Conservation (phyloP, 2,329 filamentous ascomycete species). For the Alternaria gaisen region DNA sequence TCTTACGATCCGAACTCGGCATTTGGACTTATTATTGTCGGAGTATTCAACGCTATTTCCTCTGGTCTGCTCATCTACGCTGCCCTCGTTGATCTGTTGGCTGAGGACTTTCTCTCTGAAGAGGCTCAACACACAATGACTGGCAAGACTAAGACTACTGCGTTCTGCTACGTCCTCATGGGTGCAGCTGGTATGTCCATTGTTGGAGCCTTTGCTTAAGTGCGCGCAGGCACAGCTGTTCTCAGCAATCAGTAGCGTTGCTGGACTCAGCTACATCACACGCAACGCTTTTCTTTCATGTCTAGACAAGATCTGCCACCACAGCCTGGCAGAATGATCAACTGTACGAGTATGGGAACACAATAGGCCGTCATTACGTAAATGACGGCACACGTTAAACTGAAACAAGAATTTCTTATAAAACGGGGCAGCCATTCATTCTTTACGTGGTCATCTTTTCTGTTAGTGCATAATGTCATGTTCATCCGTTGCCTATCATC, state of each 20-base stretch:
- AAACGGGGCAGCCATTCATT: conserved; percentile 49
- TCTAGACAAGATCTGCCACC: conserved; percentile 3
- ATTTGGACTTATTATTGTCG: conserved; percentile 70
- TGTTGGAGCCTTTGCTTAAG: conserved; percentile 17
- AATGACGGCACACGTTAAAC: conserved; percentile 12
- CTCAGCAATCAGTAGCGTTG: not conserved
- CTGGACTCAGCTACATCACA: conserved; percentile 16
- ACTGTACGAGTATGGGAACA: conserved; percentile 27
- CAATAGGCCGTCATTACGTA: not conserved
- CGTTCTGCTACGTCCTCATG: conserved; percentile 57
- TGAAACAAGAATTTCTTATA: conserved; percentile 30
- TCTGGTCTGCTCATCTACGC: conserved; percentile 69
- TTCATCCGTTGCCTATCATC: conserved; percentile 49
- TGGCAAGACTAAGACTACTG: conserved; percentile 62
- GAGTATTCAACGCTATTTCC: conserved; percentile 72
- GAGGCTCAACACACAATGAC: conserved; percentile 58
- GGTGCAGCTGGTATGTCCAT: conserved; percentile 50
- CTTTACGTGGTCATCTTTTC: conserved; percentile 41
- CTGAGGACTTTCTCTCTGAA: conserved; percentile 70
- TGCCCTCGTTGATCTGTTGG: conserved; percentile 69
- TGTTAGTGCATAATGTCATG: conserved; percentile 45
- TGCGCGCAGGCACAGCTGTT: not conserved
- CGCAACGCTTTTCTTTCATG: conserved; percentile 9
- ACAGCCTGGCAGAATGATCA: conserved; percentile 8
- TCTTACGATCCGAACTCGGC: conserved; percentile 70